Conservation (phyloP, 1,284 basidiomycete species). For the Coriolopsis trogii region DNA sequence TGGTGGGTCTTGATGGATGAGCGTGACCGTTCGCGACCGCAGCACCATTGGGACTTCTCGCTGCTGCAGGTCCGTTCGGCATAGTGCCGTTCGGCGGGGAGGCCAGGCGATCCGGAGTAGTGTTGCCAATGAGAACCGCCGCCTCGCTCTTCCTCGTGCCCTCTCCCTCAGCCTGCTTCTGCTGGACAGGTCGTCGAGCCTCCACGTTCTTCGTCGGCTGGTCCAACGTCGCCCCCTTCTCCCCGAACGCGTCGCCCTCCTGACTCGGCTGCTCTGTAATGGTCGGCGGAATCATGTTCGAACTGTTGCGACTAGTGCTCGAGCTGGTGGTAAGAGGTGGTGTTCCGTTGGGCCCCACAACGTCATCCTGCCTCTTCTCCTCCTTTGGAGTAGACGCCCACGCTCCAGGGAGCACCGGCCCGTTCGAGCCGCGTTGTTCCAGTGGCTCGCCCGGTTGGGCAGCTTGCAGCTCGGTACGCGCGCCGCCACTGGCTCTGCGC, state of each 20-base stretch:
- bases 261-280: conserved; percentile 32
- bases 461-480: conserved; percentile 9
- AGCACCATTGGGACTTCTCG: not conserved
- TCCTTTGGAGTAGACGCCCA: conserved; percentile 30
- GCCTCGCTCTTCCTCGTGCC: conserved; percentile 32
- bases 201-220: conserved; percentile 25
- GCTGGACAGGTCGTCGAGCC: conserved; percentile 23
- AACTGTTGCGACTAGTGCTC: conserved; percentile 10
- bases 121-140: conserved; percentile 23
- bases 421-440: conserved; percentile 6
- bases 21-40: conserved; percentile 9
- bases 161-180: conserved; percentile 23
- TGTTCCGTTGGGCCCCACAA: conserved; percentile 9
- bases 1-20: not conserved
- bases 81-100: conserved; percentile 7
- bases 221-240: no score
- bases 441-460: conserved; percentile 6
- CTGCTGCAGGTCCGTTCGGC: not conserved
- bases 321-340: conserved; percentile 10
- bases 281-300: conserved; percentile 29
- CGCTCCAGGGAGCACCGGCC: conserved; percentile 26
- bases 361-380: conserved; percentile 32
- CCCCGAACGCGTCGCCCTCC: conserved; percentile 25
- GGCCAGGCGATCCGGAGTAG: conserved; percentile 2
- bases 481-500: conserved; percentile 17